These are phyloP conservation scores for Fusarium domesticum DNA, from an alignment of 2,329 filamentous ascomycete genomes.

Conservation along the genomic window DNA sequence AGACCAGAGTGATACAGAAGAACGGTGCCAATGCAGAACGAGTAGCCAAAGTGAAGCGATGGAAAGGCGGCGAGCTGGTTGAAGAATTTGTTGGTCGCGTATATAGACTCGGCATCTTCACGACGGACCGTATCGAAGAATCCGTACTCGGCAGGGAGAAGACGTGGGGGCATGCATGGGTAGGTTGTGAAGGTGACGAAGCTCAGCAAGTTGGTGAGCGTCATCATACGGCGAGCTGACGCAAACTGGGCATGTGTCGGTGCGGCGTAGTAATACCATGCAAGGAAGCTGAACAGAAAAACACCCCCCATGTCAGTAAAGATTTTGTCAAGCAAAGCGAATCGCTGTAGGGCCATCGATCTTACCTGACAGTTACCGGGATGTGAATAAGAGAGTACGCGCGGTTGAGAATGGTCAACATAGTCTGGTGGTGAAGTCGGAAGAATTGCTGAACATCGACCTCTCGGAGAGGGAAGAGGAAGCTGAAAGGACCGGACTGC, in stretches of 20 bases:
- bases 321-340: background rate
- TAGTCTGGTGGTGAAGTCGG: slow-evolving; percentile 49
- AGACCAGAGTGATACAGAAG: slow-evolving; percentile 52
- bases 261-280: slow-evolving; percentile 61
- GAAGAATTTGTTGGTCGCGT: slow-evolving; percentile 58
- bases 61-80: slow-evolving; percentile 59
- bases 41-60: slow-evolving; percentile 55
- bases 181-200: slow-evolving; percentile 54
- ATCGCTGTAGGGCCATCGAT: slow-evolving; percentile 11
- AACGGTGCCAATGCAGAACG: slow-evolving; percentile 53
- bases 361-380: slow-evolving; percentile 55
- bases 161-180: slow-evolving; percentile 56
- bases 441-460: slow-evolving; percentile 55
- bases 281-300: slow-evolving; percentile 50
- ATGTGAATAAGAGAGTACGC: slow-evolving; percentile 60
- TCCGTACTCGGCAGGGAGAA: slow-evolving; percentile 54
- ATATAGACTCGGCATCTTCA: slow-evolving; percentile 52
- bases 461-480: slow-evolving; percentile 53
- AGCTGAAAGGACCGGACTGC: slow-evolving; percentile 46
- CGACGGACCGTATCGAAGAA: slow-evolving; percentile 56
- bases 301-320: background rate
- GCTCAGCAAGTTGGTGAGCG: slow-evolving; percentile 53
- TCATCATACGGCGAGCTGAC: slow-evolving; percentile 41
- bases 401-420: slow-evolving; percentile 55
- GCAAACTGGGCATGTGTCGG: slow-evolving; percentile 37